A percentile compares a stretch with the other conserved stretches of the same genome.
phyloP scores from a whole-genome alignment of 1,284 basidiomycete species.

The Pseudozyma thailandica region DNA sequence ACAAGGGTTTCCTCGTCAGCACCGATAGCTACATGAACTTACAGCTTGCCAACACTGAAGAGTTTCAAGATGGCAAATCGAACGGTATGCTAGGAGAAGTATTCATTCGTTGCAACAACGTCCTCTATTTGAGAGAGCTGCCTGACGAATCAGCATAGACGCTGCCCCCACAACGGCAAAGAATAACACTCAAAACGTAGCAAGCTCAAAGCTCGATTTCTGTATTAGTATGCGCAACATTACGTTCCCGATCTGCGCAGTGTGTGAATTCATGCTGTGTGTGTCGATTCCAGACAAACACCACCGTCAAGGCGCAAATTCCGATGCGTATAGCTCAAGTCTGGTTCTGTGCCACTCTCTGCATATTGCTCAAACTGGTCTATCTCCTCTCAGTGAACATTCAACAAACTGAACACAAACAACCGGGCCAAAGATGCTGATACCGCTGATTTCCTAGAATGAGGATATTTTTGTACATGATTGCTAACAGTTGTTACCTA shows the following conservation, averaged over 20 bases:
- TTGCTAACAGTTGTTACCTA: not conserved
- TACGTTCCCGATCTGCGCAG: not conserved
- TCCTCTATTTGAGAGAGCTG: constrained; percentile 64
- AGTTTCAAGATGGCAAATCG: constrained; percentile 94
- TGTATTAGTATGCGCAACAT: constrained; percentile 27
- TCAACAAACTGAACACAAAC: too few species aligned
- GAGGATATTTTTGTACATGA: constrained; percentile 16
- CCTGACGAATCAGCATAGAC: constrained; percentile 42
- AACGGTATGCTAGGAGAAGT: constrained; percentile 97
- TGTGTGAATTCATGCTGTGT: not conserved
- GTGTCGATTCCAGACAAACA: not conserved
- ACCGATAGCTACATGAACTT: constrained; percentile 99
- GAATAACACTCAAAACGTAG: not conserved
- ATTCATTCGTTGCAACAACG: constrained; percentile 80
- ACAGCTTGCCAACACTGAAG: constrained; percentile 97
- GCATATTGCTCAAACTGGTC: too few species aligned
- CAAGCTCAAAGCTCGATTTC: not conserved
- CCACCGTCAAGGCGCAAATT: not conserved
- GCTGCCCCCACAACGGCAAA: too few species aligned
- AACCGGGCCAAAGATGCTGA: too few species aligned
- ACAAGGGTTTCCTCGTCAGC: constrained; percentile 98
- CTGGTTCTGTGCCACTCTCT: too few species aligned
- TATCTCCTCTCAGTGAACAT: too few species aligned
- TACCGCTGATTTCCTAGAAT: not conserved
- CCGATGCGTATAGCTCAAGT: too few species aligned